Base-by-base conservation (phyloP, 192 early-diverging fungal genomes). In the Coemansia sp. region DNA sequence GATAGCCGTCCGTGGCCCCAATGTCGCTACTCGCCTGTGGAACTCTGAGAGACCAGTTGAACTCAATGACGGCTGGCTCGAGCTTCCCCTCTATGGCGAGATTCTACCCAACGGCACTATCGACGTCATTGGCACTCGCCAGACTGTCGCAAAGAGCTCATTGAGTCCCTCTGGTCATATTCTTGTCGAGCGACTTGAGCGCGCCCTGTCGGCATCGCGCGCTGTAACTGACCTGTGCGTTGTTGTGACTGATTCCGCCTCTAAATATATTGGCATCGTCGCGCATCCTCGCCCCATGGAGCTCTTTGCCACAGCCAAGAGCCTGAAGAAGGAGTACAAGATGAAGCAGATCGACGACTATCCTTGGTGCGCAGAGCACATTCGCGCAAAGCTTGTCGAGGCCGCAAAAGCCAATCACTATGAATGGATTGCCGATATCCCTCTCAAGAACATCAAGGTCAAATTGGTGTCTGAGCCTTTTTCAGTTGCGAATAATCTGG, bases 401-500 rank as follows among this genome's bases (percentile, higher is more conserved):
- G 46, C 51, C 19, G 68, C 62, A 17, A 34, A 37, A 7, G 16
- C 29, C 10, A 37, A 21, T 53, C 57, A 51, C 13, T 73, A 68
- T 41, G 36, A 56, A 11, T 76, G 79, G 79, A 6, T 74, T n/a
- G 63, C 66, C 5, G 54, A 72, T 19, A 6, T 71, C 44, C 69
- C 78, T 16, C 17, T 36, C 9, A 60, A 71, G 31, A 45, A 64
- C 45, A 57, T 81, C 34, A 48, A 37, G 14, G 68, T 81, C 24
- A 81, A 73, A 50, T 66, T 81, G 64, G 74, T 81, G 11, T 64
- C 79, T 4, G 64, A 46, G 73, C 79, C 73, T 9, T 81, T 81
- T 50, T 50, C 66, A 10, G 27, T 66, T 6, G 16, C 33, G 2
- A 81, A 81, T 56, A 46, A 24, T 4, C 42, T 81, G 66, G 74